phyloP scores from a whole-genome alignment of 2,329 filamentous ascomycete species.

The Alternaria sp. region DNA sequence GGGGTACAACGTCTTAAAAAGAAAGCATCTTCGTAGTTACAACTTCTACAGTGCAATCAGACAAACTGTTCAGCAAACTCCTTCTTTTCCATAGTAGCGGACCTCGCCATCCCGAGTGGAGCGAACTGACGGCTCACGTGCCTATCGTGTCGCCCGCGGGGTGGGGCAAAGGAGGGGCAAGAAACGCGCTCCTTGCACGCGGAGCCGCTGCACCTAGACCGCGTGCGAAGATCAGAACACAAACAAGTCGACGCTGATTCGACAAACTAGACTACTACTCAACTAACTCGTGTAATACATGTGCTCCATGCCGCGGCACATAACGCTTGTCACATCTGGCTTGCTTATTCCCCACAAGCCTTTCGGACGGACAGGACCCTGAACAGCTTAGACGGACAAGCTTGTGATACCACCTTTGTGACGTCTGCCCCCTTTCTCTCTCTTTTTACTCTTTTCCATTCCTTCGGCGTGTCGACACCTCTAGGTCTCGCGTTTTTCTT shows the following conservation, averaged over 20 bases:
- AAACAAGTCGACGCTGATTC: constrained; percentile 29
- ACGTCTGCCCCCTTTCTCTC: not conserved
- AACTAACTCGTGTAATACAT: constrained; percentile 10
- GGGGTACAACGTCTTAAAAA: too few species aligned
- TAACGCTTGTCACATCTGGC: constrained; percentile 21
- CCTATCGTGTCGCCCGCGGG: constrained; percentile 3
- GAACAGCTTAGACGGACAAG: constrained; percentile 9
- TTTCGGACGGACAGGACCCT: constrained; percentile 2
- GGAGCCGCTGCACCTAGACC: constrained; percentile 22
- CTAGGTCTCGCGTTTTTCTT: constrained; percentile 4
- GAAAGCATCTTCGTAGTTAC: too few species aligned
- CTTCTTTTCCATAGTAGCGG: not conserved
- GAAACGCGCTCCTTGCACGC: constrained; percentile 32
- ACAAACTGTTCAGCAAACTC: not conserved
- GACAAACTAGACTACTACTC: constrained; percentile 7
- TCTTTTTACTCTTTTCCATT: not conserved
- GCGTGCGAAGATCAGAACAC: constrained; percentile 27
- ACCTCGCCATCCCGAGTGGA: constrained; percentile 12
- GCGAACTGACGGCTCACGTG: constrained; percentile 16
- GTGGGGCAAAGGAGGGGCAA: constrained; percentile 24
- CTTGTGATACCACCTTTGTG: not conserved
- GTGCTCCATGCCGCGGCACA: constrained; percentile 14
- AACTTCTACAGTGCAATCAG: not conserved
- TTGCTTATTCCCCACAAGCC: constrained; percentile 28
- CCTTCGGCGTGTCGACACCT: not conserved